Evolutionary conservation across 306 rosid species (phyloP).

Genomic region (Prunus salicina): DNA sequence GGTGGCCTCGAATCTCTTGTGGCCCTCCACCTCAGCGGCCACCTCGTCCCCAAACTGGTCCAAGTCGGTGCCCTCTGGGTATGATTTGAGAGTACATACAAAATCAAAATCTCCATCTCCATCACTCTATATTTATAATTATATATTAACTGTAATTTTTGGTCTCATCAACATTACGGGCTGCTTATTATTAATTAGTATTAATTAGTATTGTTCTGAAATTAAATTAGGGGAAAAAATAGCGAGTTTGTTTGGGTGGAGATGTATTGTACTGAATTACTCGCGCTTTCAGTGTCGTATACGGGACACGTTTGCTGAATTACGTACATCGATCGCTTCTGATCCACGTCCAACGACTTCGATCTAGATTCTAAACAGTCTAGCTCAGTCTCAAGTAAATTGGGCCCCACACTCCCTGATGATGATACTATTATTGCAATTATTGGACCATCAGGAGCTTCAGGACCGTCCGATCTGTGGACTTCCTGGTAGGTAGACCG

Average conservation of each 20-base stretch:
- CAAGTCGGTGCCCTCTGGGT: slow-evolving; percentile 87
- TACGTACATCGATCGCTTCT: slow-evolving; percentile 7
- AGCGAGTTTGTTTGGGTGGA: not conserved
- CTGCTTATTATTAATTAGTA: not conserved
- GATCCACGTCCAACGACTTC: slow-evolving; percentile 22
- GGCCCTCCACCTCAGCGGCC: slow-evolving; percentile 94
- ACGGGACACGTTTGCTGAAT: not conserved
- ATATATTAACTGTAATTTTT: slow-evolving; percentile 11
- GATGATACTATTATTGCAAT: slow-evolving; percentile 34
- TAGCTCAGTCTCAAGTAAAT: not conserved
- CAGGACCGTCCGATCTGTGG: slow-evolving; percentile 10
- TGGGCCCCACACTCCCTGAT: slow-evolving; percentile 1
- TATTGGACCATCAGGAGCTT: slow-evolving; percentile 16
- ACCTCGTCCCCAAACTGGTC: slow-evolving; percentile 82
- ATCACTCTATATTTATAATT: not conserved
- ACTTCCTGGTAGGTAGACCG: not conserved
- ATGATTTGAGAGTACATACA: slow-evolving; percentile 18
- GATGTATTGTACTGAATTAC: too few species aligned
- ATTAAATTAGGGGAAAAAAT: not conserved
- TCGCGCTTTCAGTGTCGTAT: not conserved
- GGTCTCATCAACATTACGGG: not conserved
- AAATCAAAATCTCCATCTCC: not conserved
- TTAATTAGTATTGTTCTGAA: not conserved
- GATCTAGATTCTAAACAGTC: slow-evolving; percentile 13
- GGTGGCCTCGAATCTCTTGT: slow-evolving; percentile 94